phyloP scores from a whole-genome alignment of 495 filamentous ascomycete genomes.

The Neurospora terricola region DNA sequence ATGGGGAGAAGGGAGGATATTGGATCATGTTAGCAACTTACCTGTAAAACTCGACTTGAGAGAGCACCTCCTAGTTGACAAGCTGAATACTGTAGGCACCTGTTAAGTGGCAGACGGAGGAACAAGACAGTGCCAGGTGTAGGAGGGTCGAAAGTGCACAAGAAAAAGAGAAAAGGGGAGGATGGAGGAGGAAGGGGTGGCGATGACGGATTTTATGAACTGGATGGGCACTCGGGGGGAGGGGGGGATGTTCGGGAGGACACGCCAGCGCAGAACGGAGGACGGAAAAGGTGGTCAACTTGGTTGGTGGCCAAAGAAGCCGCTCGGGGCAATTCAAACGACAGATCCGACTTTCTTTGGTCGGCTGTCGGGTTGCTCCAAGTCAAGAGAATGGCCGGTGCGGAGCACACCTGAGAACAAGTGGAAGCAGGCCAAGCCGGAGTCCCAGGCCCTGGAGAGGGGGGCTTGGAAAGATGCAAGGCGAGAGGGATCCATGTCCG shows the following conservation, averaged over 20 bases:
- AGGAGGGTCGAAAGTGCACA: conserved; percentile 13
- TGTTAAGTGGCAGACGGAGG: not conserved
- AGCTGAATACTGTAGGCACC: conserved; percentile 4
- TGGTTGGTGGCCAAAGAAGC: conserved; percentile 6
- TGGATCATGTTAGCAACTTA: conserved; percentile 10
- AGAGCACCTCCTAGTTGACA: conserved; percentile 5
- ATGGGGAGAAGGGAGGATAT: not conserved
- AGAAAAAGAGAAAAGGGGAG: conserved; percentile 9
- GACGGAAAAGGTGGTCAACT: not conserved
- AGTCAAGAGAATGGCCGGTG: conserved; percentile 9
- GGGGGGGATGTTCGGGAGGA: not conserved
- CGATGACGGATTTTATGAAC: conserved; percentile 17
- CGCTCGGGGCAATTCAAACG: not conserved
- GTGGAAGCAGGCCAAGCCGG: conserved; percentile 2
- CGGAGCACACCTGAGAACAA: conserved; percentile 13
- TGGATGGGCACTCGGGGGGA: not conserved
- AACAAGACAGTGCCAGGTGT: conserved; percentile 7
- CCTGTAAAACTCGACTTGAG: conserved; percentile 8
- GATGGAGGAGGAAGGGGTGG: conserved; percentile 12
- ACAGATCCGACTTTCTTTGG: conserved; percentile 6
- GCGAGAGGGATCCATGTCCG: not conserved
- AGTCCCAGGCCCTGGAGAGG: conserved; percentile 5
- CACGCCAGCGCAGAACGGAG: not conserved
- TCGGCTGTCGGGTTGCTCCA: conserved; percentile 14
- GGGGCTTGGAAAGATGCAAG: not conserved